These are phyloP conservation scores for Clathrospora elynae DNA, from an alignment of 2,329 filamentous ascomycete genomes.

Conservation along the genomic window DNA sequence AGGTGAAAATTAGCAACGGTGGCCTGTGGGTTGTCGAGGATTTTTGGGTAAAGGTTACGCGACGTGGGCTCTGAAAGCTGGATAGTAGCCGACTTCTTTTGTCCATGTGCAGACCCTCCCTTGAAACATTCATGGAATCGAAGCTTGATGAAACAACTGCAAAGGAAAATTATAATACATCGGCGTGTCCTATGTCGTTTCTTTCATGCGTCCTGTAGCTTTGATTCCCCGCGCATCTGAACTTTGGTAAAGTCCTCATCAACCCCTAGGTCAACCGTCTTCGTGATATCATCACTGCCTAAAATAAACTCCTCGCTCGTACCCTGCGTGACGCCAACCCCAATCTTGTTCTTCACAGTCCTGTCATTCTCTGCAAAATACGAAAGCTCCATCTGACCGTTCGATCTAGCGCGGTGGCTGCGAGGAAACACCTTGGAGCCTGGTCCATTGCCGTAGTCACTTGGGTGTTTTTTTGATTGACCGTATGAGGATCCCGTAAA, in stretches of 20 bases:
- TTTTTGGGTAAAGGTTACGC: not conserved
- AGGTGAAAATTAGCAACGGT: not conserved
- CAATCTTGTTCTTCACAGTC: not conserved
- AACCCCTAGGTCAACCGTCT: constrained; percentile 9
- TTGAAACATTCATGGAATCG: too few species aligned
- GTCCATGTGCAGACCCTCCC: too few species aligned
- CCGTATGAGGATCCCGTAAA: constrained; percentile 9
- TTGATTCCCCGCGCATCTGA: too few species aligned
- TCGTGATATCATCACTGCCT: constrained; percentile 12
- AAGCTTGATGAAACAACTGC: too few species aligned
- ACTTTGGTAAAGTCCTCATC: not conserved
- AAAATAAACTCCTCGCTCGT: constrained; percentile 21
- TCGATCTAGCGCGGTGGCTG: constrained; percentile 4
- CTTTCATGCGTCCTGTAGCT: too few species aligned
- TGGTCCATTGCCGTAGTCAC: constrained; percentile 1
- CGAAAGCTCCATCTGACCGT: constrained; percentile 15
- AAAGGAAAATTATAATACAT: too few species aligned
- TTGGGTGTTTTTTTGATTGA: constrained; percentile 2
- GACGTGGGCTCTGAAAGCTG: not conserved
- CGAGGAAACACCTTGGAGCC: not conserved
- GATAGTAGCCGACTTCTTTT: too few species aligned
- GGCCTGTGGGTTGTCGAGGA: constrained; percentile 4
- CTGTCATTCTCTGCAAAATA: constrained; percentile 5
- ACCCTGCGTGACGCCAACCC: constrained; percentile 3
- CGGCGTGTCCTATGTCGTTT: too few species aligned